Percentiles rank a stretch among this genome's conserved stretches.
Conservation (phyloP, 768 basidiomycete genomes). For the Termitomyces sp. region DNA sequence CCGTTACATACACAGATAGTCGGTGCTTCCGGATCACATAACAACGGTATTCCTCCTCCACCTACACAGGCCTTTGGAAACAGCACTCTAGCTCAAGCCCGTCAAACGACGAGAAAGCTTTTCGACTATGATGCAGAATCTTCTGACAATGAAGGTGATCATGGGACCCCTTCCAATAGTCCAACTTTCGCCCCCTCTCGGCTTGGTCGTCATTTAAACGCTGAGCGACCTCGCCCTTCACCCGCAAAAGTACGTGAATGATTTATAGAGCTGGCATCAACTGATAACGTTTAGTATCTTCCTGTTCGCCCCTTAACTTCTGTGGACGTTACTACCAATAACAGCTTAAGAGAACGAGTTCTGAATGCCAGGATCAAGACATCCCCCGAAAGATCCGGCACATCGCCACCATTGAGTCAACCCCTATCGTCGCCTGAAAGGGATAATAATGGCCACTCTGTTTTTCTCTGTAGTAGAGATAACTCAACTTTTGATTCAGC, state of each 20-base stretch:
- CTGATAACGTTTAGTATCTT: conserved; percentile 34
- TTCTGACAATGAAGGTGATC: background rate
- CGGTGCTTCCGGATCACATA: background rate
- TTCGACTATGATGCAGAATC: conserved; percentile 7
- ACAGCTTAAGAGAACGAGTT: conserved; percentile 30
- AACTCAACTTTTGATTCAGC: conserved; percentile 1
- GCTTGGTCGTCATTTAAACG: conserved; percentile 18
- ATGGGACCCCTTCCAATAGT: conserved; percentile 21
- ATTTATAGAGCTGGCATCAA: conserved; percentile 5
- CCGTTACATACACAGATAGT: conserved; percentile 18
- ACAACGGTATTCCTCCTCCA: conserved; percentile 3
- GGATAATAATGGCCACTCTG: background rate
- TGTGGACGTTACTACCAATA: background rate
- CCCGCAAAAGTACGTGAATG: conserved; percentile 6
- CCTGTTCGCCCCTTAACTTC: conserved; percentile 4
- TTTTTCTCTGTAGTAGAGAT: background rate
- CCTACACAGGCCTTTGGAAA: conserved; percentile 40
- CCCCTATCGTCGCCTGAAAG: conserved; percentile 1
- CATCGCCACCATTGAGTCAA: conserved; percentile 2
- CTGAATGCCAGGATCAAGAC: conserved; percentile 11
- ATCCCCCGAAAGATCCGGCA: conserved; percentile 5
- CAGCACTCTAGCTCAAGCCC: conserved; percentile 33
- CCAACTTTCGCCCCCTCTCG: conserved; percentile 32
- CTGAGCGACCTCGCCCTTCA: background rate
- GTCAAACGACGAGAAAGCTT: conserved; percentile 16